Base-by-base conservation (phyloP, 2,329 filamentous ascomycete species). In the Xylariaceae sp. region DNA sequence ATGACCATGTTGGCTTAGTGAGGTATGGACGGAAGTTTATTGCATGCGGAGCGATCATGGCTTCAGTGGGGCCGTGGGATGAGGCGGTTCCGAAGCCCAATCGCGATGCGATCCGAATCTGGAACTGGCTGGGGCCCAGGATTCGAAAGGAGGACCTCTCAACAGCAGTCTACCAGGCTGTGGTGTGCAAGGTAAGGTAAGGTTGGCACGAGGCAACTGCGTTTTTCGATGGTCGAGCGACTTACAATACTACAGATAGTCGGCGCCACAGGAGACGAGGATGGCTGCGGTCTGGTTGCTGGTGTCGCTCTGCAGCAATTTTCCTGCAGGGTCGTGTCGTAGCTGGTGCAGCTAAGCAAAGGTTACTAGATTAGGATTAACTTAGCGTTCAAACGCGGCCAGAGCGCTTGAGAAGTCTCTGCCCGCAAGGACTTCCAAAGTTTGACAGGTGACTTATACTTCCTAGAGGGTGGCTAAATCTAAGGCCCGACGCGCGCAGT, bases 31-130 rank as follows among this genome's bases (percentile, higher is more conserved):
- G 16, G 45, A 51, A 44, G 32, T 45, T 58, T 44, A 23, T 40
- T 35, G 13, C 20, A 44, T 55, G 55, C 41, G 55, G 35, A 50
- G 46, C 27, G 18, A 26, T 29, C 39, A 16, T 20, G 23, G 18
- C 40, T 8, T 20, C 33, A 24, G 23, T 13, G 18, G 46, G 27
- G 16, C 29, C 16, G 13, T 36, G 26, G 26, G 26, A 30, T 29
- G 23, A 49, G 18, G 40, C 55, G 50, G 23, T 36, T 16, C 33
- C 47, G 18, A n/a, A n/a, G n/a, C n/a, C n/a, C n/a, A n/a, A n/a
- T n/a, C n/a, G n/a, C n/a, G n/a, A n/a, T n/a, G n/a, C n/a, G n/a
- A n/a, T n/a, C n/a, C n/a, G 11, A 7, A 15, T 51, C 40, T 44
- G 26, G 13, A 16, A 33, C 15, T 9, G 10, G 29, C 23, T 29